Evolutionary conservation across 257 asterid genomes (phyloP).

Genomic region (Petrea volubilis): DNA sequence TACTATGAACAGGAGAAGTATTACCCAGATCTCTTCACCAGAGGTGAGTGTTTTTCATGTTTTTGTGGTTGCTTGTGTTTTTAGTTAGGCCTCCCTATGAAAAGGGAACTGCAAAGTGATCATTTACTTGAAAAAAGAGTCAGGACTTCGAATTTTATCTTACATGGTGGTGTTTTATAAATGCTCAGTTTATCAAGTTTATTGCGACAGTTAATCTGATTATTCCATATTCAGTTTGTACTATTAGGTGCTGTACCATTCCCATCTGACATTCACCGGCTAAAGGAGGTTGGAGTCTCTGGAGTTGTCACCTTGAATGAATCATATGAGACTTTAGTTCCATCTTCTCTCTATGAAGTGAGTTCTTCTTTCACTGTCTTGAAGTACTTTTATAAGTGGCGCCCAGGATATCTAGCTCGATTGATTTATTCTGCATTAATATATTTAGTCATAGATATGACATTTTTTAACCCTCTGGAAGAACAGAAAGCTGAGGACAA

Average conservation of each 20-base stretch:
- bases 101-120: too few relatives aligned
- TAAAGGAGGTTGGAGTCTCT: constrained; percentile 78
- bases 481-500: not conserved
- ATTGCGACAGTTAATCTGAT: too few relatives aligned
- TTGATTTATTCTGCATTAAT: not conserved
- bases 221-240: constrained; percentile 55
- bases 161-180: not conserved
- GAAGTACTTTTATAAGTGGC: not conserved
- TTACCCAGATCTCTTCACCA: too few relatives aligned
- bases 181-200: not conserved
- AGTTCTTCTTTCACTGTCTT: constrained; percentile 18
- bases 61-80: too few relatives aligned
- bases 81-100: too few relatives aligned
- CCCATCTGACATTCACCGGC: constrained; percentile 80
- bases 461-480: not conserved
- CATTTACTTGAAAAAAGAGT: too few relatives aligned
- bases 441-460: not conserved
- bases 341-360: constrained; percentile 72
- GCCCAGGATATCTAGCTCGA: not conserved
- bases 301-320: constrained; percentile 95
- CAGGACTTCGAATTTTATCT: too few relatives aligned
- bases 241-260: constrained; percentile 97
- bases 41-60: too few relatives aligned
- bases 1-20: too few relatives aligned
- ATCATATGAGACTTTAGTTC: constrained; percentile 84